Evolutionary conservation across 2,329 filamentous ascomycete species (phyloP).

Genomic region (Leptodontidium sp.): DNA sequence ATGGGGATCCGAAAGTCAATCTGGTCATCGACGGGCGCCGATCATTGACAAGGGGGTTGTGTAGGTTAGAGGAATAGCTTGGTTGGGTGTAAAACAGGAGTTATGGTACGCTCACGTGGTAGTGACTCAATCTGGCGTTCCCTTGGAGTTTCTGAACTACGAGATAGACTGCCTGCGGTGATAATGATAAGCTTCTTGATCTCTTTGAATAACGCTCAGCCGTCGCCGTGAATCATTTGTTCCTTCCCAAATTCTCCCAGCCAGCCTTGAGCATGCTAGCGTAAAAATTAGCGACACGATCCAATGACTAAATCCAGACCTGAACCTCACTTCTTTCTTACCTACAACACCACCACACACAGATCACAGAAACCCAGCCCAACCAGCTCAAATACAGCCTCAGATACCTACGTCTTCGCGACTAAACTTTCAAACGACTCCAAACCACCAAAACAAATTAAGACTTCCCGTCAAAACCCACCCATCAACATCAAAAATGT

Average conservation of each 20-base stretch:
- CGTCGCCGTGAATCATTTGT: conserved; percentile 1
- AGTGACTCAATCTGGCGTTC: conserved; percentile 24
- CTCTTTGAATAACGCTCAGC: not conserved
- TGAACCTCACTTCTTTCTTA: not conserved
- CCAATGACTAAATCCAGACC: not conserved
- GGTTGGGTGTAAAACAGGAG: conserved; percentile 14
- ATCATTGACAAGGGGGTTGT: conserved; percentile 66
- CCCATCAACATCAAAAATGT: conserved; percentile 33
- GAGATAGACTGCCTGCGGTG: conserved; percentile 8
- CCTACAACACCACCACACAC: not conserved
- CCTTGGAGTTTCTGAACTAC: not conserved
- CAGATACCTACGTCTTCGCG: conserved; percentile 3
- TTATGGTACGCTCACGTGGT: conserved; percentile 6
- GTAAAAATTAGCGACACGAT: not conserved
- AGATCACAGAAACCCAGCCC: conserved; percentile 4
- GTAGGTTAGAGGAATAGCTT: not conserved
- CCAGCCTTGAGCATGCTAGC: not conserved
- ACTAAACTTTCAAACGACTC: not conserved
- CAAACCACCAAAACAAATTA: not conserved
- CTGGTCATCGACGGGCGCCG: conserved; percentile 60
- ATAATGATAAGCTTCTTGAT: conserved; percentile 3
- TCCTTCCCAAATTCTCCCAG: conserved; percentile 10
- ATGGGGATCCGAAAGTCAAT: conserved; percentile 75
- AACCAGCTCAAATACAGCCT: not conserved
- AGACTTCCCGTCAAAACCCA: not conserved